These are phyloP conservation scores for Adansonia rubrostipa DNA, from an alignment of 441 rosid genomes.

Conservation along the genomic window DNA sequence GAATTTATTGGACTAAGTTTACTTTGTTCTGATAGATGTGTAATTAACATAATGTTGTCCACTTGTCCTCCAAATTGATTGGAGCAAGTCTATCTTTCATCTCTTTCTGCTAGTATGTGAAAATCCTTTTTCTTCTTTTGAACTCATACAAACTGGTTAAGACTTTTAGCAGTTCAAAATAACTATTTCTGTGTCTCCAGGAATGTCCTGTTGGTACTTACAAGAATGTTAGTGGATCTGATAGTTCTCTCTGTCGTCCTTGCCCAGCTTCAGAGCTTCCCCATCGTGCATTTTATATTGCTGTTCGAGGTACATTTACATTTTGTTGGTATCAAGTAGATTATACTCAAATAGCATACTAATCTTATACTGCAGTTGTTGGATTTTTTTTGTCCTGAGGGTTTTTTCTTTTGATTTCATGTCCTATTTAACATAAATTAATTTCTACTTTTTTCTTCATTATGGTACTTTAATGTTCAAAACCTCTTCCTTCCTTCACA, in stretches of 20 bases:
- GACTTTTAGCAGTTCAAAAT: neutral
- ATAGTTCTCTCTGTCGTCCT: conserved; percentile 70
- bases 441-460: conserved; percentile 15
- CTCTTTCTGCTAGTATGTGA: neutral
- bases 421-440: neutral
- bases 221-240: conserved; percentile 88
- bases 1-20: neutral
- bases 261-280: conserved; percentile 89
- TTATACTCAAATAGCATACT: conserved; percentile 1
- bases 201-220: conserved; percentile 96
- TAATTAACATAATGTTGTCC: neutral
- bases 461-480: conserved; percentile 3
- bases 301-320: conserved; percentile 75
- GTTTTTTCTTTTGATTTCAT: neutral
- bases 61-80: conserved; percentile 15
- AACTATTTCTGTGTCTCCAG: conserved; percentile 49
- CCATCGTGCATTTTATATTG: conserved; percentile 73
- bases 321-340: neutral
- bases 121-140: neutral
- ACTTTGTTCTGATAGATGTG: neutral
- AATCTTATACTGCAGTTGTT: conserved; percentile 4
- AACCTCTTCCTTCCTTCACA: conserved; percentile 40
- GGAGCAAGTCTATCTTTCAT: conserved; percentile 14
- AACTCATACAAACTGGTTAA: neutral
- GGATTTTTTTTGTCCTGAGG: neutral